Base-by-base conservation (phyloP, 2,329 filamentous ascomycete species). In the Microcyclosporella mali region DNA sequence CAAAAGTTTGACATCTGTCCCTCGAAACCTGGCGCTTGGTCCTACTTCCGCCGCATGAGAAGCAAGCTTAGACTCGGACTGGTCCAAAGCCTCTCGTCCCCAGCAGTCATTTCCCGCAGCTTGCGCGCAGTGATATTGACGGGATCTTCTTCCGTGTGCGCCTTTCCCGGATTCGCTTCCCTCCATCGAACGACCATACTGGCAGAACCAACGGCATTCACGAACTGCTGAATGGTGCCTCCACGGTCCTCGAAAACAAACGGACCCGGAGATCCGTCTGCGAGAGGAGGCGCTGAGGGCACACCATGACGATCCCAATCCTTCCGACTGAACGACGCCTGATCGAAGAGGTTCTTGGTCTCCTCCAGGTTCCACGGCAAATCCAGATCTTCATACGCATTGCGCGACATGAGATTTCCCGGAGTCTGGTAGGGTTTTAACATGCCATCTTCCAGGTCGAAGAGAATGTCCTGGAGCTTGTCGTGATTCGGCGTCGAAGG, bases 291-390 rank as follows among this genome's bases (percentile, higher is more conserved):
- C 2, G 48, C 41, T 1, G 51, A 52, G 27, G 53, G 45, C 2
- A 59, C 37, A 1, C 59, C 59, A 10, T 59, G 56, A 2, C 51
- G 51, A 4, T 64, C 59, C 72, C 72, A 77, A 8, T 72, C 67
- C 41, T 62, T 65, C 1, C 71, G 60, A 6, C 63, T 44, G 37
- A 73, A 73, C 0, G 55, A 56, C 0, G 15, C 38, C 53, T 66
- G 33, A 3, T 54, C 70, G 64, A 47, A 79, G 73, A 1, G 52
- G 4, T 14, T 19, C 1, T 38, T 66, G 0, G 42, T 9, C 0
- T 66, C 58, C 0, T 62, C 52, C 2, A 49, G 36, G 3, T 55
- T 51, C 77, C 76, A 81, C 0, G 77, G 77, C 12, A 79, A 57
- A 3, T 50, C 45, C 2, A 78, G 60, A 10, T 64, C 55, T 1